Evolutionary conservation across 139 green algal species (phyloP).

Genomic region (Diplosphaera chodatii): DNA sequence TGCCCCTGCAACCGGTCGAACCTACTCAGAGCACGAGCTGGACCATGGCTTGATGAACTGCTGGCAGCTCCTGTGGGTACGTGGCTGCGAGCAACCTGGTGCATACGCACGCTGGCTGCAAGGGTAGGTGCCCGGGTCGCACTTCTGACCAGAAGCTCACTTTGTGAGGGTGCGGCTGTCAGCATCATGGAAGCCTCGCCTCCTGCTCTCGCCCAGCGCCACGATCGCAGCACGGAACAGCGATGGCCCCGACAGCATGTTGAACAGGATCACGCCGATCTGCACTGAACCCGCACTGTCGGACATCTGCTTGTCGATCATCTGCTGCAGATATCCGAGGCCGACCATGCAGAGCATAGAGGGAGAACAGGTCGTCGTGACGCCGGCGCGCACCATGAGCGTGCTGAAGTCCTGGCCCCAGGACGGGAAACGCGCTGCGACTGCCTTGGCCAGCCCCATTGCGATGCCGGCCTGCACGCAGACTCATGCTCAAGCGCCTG

Average conservation of each 20-base stretch:
- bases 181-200: not conserved
- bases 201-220: slow-evolving; percentile 34
- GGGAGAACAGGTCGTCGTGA: not conserved
- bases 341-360: too few relatives aligned
- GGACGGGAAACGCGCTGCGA: slow-evolving; percentile 50
- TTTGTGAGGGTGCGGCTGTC: not conserved
- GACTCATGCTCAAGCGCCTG: not conserved
- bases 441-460: slow-evolving; percentile 69
- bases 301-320: too few relatives aligned
- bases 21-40: too few relatives aligned
- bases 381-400: slow-evolving; percentile 46
- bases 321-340: too few relatives aligned
- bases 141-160: too few relatives aligned
- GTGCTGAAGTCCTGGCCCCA: slow-evolving; percentile 76
- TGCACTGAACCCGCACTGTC: too few relatives aligned
- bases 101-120: too few relatives aligned
- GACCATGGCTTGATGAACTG: too few relatives aligned
- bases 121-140: too few relatives aligned
- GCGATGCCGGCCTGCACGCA: slow-evolving; percentile 68
- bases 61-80: too few relatives aligned
- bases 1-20: not conserved
- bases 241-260: slow-evolving; percentile 71
- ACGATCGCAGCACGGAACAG: slow-evolving; percentile 64
- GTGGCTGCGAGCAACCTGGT: too few relatives aligned
- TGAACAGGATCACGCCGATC: slow-evolving; percentile 74